Base-by-base conservation (phyloP, 345 rosid species). In the Bruguiera sexangula region DNA sequence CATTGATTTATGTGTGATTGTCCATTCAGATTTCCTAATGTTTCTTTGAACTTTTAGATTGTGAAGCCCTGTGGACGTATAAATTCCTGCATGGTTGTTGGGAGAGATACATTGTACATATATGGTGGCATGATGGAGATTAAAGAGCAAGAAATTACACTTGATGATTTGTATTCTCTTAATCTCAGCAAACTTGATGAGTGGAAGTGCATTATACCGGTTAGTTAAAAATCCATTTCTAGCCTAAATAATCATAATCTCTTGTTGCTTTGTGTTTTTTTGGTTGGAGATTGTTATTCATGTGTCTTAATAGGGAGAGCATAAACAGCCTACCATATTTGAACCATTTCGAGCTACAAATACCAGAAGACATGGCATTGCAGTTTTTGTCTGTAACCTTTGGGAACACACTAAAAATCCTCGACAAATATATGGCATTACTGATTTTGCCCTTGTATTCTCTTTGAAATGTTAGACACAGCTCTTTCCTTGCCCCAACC, bases 41-140 rank as follows among this genome's bases (percentile, higher is more conserved):
- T 43, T 21, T 24, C 16, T 71, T 70, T 57, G 27, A 70, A 50
- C 53, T 78, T 82, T 60, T 85, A 94, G 98, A 75, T 86, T 70
- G 86, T 88, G 76, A 94, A 89, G 81, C 98, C 98, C 59, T 91
- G 97, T 82, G 98, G 98, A 73, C 91, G 97, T 53, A 91, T 94
- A 69, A 94, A 94, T 81, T 85, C 97, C 50, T 91, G 96, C 73
- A 79, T 86, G 95, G 96, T 86, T 39, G 95, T 94, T 69, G 95
- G 98, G 73, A 89, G 79, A 79, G 98, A 94, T 84, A 88, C 86
- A 26, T 79, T 91, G 69, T 94, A 89, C 83, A 75, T 94, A 54
- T 94, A 94, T 61, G 98, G 97, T 73, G 98, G 98, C 64, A 91
- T 94, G 98, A 91, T 94, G 96, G 98, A 94, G 84, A 84, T 86